These are phyloP conservation scores for Exophiala lecanii-corni DNA, from an alignment of 2,329 filamentous ascomycete species.

Conservation along the genomic window DNA sequence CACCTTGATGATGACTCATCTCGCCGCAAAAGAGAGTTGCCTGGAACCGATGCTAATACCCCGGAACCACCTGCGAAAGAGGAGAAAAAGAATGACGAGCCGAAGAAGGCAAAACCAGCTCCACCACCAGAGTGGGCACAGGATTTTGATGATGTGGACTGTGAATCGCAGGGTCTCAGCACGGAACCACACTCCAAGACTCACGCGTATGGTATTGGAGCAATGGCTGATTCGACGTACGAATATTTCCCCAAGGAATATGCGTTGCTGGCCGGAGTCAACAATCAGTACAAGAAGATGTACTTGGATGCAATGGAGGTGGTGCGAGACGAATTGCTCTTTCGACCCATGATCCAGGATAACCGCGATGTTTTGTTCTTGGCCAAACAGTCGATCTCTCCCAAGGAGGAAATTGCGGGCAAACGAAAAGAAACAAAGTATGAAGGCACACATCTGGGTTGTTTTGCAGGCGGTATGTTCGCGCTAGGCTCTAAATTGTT, in stretches of 20 bases:
- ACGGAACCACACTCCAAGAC: constrained; percentile 31
- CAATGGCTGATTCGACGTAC: constrained; percentile 45
- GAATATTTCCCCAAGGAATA: constrained; percentile 50
- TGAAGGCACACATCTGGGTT: constrained; percentile 55
- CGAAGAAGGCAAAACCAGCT: neutral
- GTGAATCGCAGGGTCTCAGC: constrained; percentile 37
- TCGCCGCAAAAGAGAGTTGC: neutral
- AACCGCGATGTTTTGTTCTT: constrained; percentile 40
- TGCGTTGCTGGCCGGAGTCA: constrained; percentile 41
- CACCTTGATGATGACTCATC: constrained; percentile 16
- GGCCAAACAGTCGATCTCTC: constrained; percentile 28
- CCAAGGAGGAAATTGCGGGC: constrained; percentile 17
- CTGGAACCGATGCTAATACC: neutral
- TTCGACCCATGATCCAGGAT: constrained; percentile 40
- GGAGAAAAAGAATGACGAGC: neutral
- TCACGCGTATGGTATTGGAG: constrained; percentile 42
- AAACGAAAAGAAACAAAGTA: constrained; percentile 38
- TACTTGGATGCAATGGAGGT: constrained; percentile 39
- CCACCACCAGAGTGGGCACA: constrained; percentile 7
- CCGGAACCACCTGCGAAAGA: neutral
- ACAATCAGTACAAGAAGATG: constrained; percentile 40
- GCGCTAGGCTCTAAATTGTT: constrained; percentile 57
- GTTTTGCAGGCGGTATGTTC: constrained; percentile 60
- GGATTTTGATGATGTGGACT: constrained; percentile 28
- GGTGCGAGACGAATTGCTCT: constrained; percentile 39